Conservation (phyloP, 73 alveolate species). For the Paramecium primaurelia region DNA sequence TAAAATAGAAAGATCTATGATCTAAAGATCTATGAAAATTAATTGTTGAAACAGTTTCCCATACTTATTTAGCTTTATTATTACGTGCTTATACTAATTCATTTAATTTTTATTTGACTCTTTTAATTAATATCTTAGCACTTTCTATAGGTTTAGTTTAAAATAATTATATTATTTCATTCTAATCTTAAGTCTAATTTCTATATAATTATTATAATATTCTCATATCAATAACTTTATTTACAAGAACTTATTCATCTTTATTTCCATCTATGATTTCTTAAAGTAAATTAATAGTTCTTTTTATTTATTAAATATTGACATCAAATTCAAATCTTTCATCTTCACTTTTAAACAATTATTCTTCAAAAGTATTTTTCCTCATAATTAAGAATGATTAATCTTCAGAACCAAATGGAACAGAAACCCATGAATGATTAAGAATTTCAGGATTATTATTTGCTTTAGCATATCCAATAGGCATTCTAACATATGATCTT, state of each 20-base stretch:
- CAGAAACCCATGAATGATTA: slow-evolving; percentile 50
- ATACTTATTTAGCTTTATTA: slow-evolving; percentile 35
- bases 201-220: slow-evolving; percentile 28
- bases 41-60: slow-evolving; percentile 61
- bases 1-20: slow-evolving; percentile 69
- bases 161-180: slow-evolving; percentile 56
- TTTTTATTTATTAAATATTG: slow-evolving; percentile 10
- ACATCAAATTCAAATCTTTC: slow-evolving; percentile 71
- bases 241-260: neutral
- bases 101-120: slow-evolving; percentile 53
- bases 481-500: slow-evolving; percentile 56
- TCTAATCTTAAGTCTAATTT: slow-evolving; percentile 43
- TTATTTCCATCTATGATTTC: slow-evolving; percentile 22
- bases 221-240: slow-evolving; percentile 49
- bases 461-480: slow-evolving; percentile 48
- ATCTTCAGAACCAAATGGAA: slow-evolving; percentile 69
- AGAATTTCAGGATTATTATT: neutral
- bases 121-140: slow-evolving; percentile 41
- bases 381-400: slow-evolving; percentile 63
- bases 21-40: slow-evolving; percentile 65
- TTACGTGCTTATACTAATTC: slow-evolving; percentile 50
- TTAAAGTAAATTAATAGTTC: slow-evolving; percentile 53
- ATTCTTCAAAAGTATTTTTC: slow-evolving; percentile 64
- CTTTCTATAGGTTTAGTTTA: slow-evolving; percentile 48
- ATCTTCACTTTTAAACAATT: slow-evolving; percentile 69